Evolutionary conservation across 176 grass and related monocot species (phyloP).

Genomic region (Metroxylon sagu): DNA sequence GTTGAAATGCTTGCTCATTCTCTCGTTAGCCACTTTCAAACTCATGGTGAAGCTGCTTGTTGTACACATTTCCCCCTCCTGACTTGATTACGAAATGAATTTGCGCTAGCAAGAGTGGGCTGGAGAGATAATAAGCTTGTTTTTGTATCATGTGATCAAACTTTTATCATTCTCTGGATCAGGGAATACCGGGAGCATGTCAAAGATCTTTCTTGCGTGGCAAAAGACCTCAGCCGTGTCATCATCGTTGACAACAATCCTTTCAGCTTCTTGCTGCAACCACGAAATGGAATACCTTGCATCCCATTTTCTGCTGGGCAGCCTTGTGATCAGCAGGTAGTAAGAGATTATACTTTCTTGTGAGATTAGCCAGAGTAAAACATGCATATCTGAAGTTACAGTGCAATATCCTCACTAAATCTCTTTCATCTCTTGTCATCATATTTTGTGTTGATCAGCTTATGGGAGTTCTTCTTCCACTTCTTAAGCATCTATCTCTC

Average conservation of each 20-base stretch:
- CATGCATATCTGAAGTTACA: too few relatives aligned
- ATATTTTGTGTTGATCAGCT: slow-evolving; percentile 31
- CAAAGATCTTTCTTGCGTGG: slow-evolving; percentile 91
- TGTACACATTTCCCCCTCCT: too few relatives aligned
- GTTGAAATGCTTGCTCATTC: too few relatives aligned
- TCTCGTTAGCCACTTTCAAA: too few relatives aligned
- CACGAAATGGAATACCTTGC: slow-evolving; percentile 94
- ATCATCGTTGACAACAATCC: slow-evolving; percentile 97
- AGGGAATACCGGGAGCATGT: slow-evolving; percentile 96
- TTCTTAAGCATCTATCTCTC: slow-evolving; percentile 65
- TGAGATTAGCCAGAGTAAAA: too few relatives aligned
- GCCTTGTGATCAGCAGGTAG: too few relatives aligned
- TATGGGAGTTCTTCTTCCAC: slow-evolving; percentile 56
- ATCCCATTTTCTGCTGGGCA: slow-evolving; percentile 79
- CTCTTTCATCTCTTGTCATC: too few relatives aligned
- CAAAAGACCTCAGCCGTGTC: slow-evolving; percentile 57
- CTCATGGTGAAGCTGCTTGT: too few relatives aligned
- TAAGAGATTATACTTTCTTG: too few relatives aligned
- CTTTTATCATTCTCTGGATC: slow-evolving; percentile 20
- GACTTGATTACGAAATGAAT: too few relatives aligned
- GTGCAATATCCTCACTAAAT: too few relatives aligned
- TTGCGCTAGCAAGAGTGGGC: too few relatives aligned
- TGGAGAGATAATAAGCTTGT: not conserved
- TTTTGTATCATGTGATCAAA: slow-evolving; percentile 6
- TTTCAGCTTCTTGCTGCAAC: slow-evolving; percentile 95